Evolutionary conservation across 306 rosid species (phyloP).

Genomic region (Rosa rugosa): DNA sequence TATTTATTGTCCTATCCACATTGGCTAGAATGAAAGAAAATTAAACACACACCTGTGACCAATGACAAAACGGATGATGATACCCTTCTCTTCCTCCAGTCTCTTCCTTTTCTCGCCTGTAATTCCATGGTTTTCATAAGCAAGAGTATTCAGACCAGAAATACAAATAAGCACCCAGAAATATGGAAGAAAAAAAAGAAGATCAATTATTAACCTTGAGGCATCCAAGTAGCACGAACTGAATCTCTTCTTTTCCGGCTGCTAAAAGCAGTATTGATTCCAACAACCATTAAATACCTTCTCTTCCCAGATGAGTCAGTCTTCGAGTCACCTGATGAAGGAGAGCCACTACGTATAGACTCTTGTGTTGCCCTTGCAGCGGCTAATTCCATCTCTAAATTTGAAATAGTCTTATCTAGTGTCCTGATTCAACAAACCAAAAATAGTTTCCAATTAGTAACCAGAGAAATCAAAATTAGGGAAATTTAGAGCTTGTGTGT

Average conservation of each 20-base stretch:
- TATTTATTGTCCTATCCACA: not conserved
- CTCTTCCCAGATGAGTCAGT: conserved; percentile 53
- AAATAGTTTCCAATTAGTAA: conserved; percentile 1
- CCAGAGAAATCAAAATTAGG: conserved; percentile 7
- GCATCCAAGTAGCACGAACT: conserved; percentile 95
- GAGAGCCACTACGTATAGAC: conserved; percentile 67
- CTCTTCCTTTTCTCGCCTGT: conserved; percentile 88
- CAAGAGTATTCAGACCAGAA: conserved; percentile 37
- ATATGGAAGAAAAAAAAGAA: not conserved
- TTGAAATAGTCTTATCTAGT: conserved; percentile 88
- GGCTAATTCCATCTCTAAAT: conserved; percentile 89
- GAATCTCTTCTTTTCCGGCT: conserved; percentile 98
- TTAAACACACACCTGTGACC: conserved; percentile 76
- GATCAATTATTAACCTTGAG: conserved; percentile 63
- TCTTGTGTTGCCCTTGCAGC: conserved; percentile 90
- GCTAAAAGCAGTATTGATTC: conserved; percentile 96
- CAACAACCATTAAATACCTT: conserved; percentile 85
- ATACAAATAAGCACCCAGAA: conserved; percentile 12
- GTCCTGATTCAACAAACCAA: conserved; percentile 43
- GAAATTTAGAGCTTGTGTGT: conserved; percentile 10
- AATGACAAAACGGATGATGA: conserved; percentile 83
- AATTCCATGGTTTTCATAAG: conserved; percentile 33
- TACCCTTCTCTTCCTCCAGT: conserved; percentile 98
- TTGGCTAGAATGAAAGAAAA: conserved; percentile 2
- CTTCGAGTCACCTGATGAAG: conserved; percentile 53